These are phyloP conservation scores for Salix caprea DNA, from an alignment of 345 rosid genomes.

Conservation along the genomic window DNA sequence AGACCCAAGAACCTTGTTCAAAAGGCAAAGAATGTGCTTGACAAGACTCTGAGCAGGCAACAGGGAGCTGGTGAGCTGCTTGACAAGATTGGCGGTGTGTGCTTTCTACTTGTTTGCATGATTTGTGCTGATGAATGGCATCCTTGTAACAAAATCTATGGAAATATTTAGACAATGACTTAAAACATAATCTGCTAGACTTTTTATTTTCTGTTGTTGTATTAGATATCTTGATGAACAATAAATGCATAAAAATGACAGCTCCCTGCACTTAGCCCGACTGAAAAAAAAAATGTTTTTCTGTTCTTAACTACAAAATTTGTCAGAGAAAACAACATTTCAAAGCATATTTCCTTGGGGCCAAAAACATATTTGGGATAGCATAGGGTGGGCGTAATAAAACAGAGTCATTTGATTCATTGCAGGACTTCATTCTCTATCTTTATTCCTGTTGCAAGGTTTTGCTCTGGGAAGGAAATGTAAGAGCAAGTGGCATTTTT, in stretches of 20 bases:
- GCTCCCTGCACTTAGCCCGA: not conserved
- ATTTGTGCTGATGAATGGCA: not conserved
- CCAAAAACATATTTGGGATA: not conserved
- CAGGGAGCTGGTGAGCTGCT: constrained; percentile 43
- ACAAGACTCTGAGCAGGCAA: constrained; percentile 41
- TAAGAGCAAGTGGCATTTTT: not conserved
- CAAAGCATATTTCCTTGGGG: not conserved
- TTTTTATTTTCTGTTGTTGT: not conserved
- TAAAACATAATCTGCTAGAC: not conserved
- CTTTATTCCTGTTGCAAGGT: not conserved
- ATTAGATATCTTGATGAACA: not conserved
- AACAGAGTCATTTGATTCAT: not conserved
- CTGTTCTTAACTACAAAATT: not conserved
- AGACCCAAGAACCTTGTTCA: constrained; percentile 48
- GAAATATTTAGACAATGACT: not conserved
- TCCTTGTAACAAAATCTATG: not conserved
- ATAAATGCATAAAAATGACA: not conserved
- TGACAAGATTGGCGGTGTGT: constrained; percentile 63
- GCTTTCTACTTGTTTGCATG: not conserved
- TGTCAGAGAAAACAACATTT: not conserved
- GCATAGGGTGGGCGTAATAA: not conserved
- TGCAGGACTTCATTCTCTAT: not conserved
- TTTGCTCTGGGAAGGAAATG: not conserved
- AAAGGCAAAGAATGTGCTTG: constrained; percentile 57
- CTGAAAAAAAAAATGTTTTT: not conserved